Base-by-base conservation (phyloP, 2,329 filamentous ascomycete genomes). In the Neofusicoccum sp. region DNA sequence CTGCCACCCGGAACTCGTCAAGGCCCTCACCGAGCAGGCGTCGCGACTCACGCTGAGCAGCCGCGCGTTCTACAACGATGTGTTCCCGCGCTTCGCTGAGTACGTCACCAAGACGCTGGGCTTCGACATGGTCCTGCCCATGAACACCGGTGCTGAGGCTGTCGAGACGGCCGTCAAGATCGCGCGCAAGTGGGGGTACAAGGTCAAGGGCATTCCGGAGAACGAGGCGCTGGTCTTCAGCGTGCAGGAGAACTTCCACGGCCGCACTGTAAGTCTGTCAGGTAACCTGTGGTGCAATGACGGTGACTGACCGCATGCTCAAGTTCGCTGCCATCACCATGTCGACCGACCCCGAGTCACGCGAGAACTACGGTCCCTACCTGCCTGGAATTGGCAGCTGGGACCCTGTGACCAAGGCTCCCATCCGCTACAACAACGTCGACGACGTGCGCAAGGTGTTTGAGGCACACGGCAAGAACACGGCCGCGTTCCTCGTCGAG, bases 111-210 rank as follows among this genome's bases (percentile, higher is more conserved):
- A 86, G 66, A 88, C 90, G 73, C 96, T 97, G 75, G 92, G 91
- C 64, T 98, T 96, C 74, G 93, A 98, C 77, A 97, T 97, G 93
- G 91, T 96, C 34, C 79, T 98, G 75, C 93, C 93, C 66, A 97
- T 98, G 93, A 97, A 97, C 81, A 98, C 93, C 1, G 93, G 93
- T 62, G 93, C 93, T 24, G 93, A 98, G 79, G 93, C 93, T 7
- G 92, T 96, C 36, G 93, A 98, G 83, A 97, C 93, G 0, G 93
- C 89, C 11, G 87, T 98, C 79, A 98, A 98, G 83, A 87, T 98
- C 77, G 93, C 93, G 62, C 85, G 93, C 66, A 98, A 98, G 79
- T 98, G 93, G 93, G 93, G 92, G 4, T 97, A 97, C 83, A 97
- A 96, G 80, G 87, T 90, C 73, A 97, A 98, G 84, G 87, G 88